Percentiles rank a stretch among this genome's conserved stretches.
Conservation (phyloP, 345 rosid genomes). For the Moringa oleifera region DNA sequence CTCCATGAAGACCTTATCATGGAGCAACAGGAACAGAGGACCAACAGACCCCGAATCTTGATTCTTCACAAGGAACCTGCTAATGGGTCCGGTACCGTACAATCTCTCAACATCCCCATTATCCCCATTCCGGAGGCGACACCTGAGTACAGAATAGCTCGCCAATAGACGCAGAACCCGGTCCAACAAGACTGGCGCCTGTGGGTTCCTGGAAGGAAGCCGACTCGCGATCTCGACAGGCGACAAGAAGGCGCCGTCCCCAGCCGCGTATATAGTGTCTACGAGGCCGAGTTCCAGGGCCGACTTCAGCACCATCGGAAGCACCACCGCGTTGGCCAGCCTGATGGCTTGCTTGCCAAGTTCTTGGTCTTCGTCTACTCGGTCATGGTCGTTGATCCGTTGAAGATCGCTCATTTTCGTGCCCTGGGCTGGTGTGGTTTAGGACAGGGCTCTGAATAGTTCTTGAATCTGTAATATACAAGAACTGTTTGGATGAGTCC, state of each 20-base stretch:
- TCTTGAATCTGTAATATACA: too few species aligned
- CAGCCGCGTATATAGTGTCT: conserved; percentile 28
- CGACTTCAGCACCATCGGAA: conserved; percentile 45
- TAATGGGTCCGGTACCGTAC: conserved; percentile 36
- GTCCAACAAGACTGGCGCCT: conserved; percentile 36
- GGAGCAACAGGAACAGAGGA: conserved; percentile 34
- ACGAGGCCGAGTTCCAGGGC: conserved; percentile 40
- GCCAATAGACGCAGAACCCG: conserved; percentile 47
- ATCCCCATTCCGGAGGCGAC: neutral
- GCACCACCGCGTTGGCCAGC: conserved; percentile 24
- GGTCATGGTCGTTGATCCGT: too few species aligned
- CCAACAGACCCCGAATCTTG: conserved; percentile 32
- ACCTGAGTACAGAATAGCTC: conserved; percentile 35
- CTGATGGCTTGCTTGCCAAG: conserved; percentile 32
- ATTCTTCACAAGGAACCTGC: conserved; percentile 34
- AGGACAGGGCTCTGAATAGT: too few species aligned
- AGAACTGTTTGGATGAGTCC: too few species aligned
- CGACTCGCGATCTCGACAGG: conserved; percentile 30
- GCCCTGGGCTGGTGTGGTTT: too few species aligned
- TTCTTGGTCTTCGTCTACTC: conserved; percentile 33
- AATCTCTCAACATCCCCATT: conserved; percentile 22
- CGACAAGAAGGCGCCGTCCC: conserved; percentile 27
- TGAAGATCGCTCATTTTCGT: too few species aligned
- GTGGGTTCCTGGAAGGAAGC: conserved; percentile 38
- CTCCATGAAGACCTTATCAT: conserved; percentile 34